A percentile compares a stretch with the other conserved stretches of the same genome.
Evolutionary conservation across 441 rosid species (phyloP).

Genomic region (Euphorbia schlechtendalii): DNA sequence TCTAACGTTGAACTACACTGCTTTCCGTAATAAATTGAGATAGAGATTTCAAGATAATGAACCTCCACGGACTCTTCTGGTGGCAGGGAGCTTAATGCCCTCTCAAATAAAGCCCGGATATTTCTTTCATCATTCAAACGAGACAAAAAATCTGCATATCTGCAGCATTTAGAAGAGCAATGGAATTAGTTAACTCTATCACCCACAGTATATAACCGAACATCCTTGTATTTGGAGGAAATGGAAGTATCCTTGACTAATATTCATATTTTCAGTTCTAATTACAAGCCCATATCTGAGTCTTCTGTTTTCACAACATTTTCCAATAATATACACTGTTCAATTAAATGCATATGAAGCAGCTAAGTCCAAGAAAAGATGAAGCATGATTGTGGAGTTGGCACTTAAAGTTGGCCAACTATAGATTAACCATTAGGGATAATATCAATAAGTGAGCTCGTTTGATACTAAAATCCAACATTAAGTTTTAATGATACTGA

Average conservation of each 20-base stretch:
- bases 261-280: neutral
- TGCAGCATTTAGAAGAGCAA: conserved; percentile 28
- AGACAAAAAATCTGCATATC: conserved; percentile 94
- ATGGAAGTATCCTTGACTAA: neutral
- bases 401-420: conserved; percentile 1
- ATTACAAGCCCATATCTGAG: neutral
- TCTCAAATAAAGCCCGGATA: conserved; percentile 89
- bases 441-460: neutral
- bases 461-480: neutral
- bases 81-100: conserved; percentile 87
- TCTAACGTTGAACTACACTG: neutral
- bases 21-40: neutral
- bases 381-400: conserved; percentile 1
- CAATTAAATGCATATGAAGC: conserved; percentile 1
- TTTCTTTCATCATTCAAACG: conserved; percentile 91
- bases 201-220: neutral
- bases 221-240: neutral
- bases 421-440: neutral
- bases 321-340: neutral
- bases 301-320: neutral
- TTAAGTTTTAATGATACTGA: neutral
- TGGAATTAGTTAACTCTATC: neutral
- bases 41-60: conserved; percentile 8
- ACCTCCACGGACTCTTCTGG: conserved; percentile 86
- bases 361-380: neutral